phyloP scores from a whole-genome alignment of 2,329 filamentous ascomycete species.

The Escovopsis sp. region DNA sequence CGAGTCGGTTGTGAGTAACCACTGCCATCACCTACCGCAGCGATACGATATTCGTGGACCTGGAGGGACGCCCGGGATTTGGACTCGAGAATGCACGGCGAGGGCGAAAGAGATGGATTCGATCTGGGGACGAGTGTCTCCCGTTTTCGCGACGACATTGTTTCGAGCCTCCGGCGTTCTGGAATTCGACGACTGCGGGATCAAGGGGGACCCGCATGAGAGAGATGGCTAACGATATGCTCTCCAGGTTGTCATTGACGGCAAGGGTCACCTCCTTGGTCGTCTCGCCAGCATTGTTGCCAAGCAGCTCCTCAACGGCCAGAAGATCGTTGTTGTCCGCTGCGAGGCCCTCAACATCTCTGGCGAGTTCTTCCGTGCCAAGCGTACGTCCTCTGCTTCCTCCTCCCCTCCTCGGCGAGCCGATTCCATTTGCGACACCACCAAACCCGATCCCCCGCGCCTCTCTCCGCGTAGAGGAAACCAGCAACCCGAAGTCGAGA shows the following conservation, averaged over 20 bases:
- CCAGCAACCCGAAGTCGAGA: neutral
- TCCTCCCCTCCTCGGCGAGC: neutral
- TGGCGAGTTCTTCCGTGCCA: slow-evolving; percentile 99
- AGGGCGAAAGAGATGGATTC: neutral
- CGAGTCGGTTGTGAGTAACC: slow-evolving; percentile 53
- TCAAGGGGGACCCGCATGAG: neutral
- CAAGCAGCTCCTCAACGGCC: slow-evolving; percentile 97
- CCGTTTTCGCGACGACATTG: neutral
- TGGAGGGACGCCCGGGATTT: slow-evolving; percentile 2
- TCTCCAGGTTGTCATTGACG: slow-evolving; percentile 88
- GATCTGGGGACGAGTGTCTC: neutral
- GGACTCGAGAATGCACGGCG: neutral
- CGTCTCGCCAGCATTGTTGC: slow-evolving; percentile 95
- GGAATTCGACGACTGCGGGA: neutral
- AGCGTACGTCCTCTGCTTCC: slow-evolving; percentile 61
- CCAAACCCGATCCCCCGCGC: slow-evolving; percentile 1
- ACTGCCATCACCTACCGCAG: slow-evolving; percentile 4
- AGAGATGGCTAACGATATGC: slow-evolving; percentile 9
- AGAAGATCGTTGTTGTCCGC: slow-evolving; percentile 99
- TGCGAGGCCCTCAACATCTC: slow-evolving; percentile 99
- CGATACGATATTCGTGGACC: slow-evolving; percentile 2
- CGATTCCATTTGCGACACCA: neutral
- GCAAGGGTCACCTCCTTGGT: slow-evolving; percentile 99
- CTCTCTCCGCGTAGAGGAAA: slow-evolving; percentile 8
- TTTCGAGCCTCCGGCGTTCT: slow-evolving; percentile 1